Evolutionary conservation across 306 rosid genomes (phyloP).

Genomic region (Fagus sylvatica): DNA sequence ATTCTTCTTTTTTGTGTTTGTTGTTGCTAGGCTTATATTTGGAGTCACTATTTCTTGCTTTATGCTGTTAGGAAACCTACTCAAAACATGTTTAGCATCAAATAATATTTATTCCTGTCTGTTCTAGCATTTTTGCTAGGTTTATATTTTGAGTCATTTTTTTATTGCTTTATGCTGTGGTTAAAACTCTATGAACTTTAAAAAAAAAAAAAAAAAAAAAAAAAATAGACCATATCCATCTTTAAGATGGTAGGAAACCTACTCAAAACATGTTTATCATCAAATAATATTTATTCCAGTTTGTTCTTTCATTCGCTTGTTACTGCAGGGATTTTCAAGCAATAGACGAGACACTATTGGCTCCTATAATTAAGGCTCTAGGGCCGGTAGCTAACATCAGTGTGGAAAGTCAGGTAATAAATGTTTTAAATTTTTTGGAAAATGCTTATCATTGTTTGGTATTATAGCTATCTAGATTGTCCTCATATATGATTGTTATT

Average conservation of each 20-base stretch:
- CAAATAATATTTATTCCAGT: not conserved
- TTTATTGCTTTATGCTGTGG: too few species aligned
- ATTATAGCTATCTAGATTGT: conserved; percentile 7
- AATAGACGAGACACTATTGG: conserved; percentile 63
- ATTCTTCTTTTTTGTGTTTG: not conserved
- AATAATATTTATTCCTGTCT: not conserved
- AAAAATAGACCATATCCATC: not conserved
- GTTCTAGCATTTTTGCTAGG: not conserved
- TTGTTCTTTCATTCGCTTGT: conserved; percentile 11
- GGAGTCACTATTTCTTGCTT: not conserved
- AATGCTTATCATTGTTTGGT: conserved; percentile 11
- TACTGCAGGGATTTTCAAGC: conserved; percentile 67
- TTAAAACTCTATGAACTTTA: not conserved
- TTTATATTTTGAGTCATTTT: too few species aligned
- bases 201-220: too few species aligned
- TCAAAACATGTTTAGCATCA: conserved; percentile 15
- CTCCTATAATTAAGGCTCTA: conserved; percentile 71
- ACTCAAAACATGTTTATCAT: conserved; percentile 16
- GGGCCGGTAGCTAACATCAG: conserved; percentile 71
- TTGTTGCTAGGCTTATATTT: not conserved
- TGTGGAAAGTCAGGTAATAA: conserved; percentile 84
- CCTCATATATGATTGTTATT: not conserved
- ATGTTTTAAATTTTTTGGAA: not conserved
- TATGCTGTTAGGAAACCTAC: not conserved
- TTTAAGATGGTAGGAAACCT: not conserved